Evolutionary conservation across 257 asterid genomes (phyloP).

Genomic region (Paraleonurus japonicus): DNA sequence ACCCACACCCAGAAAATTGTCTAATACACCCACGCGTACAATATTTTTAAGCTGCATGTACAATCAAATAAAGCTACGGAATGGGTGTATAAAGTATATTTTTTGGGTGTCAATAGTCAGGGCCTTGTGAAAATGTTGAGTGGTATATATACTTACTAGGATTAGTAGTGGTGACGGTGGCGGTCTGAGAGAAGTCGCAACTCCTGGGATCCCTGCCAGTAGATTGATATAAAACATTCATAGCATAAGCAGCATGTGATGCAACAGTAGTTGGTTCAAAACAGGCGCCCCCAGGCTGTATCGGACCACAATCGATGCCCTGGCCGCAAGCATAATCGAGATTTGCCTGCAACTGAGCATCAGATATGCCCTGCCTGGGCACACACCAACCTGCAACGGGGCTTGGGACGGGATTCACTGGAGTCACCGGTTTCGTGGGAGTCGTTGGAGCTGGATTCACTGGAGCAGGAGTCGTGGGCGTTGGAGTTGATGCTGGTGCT

Average conservation of each 20-base stretch:
- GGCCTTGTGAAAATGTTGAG: too few species aligned
- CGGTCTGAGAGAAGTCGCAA: constrained; percentile 74
- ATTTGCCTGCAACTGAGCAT: constrained; percentile 62
- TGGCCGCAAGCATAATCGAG: constrained; percentile 71
- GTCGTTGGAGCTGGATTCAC: constrained; percentile 33
- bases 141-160: constrained; percentile 55
- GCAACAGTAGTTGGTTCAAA: constrained; percentile 59
- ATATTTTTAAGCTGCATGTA: too few species aligned
- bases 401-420: constrained; percentile 40
- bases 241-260: constrained; percentile 80
- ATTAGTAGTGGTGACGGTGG: constrained; percentile 49
- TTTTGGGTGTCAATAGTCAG: too few species aligned
- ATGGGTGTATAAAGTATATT: too few species aligned
- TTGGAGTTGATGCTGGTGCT: constrained; percentile 28
- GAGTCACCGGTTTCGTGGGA: constrained; percentile 30
- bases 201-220: constrained; percentile 76
- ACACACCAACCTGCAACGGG: constrained; percentile 69
- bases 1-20: too few species aligned
- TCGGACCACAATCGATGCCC: constrained; percentile 69
- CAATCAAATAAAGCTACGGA: too few species aligned
- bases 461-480: constrained; percentile 24
- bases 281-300: constrained; percentile 75
- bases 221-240: constrained; percentile 79
- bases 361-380: constrained; percentile 52
- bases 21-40: too few species aligned